Percentiles rank a stretch among this genome's conserved stretches.
phyloP scores from a whole-genome alignment of 805 yeast genomes.

The Citeromyces matritensis region DNA sequence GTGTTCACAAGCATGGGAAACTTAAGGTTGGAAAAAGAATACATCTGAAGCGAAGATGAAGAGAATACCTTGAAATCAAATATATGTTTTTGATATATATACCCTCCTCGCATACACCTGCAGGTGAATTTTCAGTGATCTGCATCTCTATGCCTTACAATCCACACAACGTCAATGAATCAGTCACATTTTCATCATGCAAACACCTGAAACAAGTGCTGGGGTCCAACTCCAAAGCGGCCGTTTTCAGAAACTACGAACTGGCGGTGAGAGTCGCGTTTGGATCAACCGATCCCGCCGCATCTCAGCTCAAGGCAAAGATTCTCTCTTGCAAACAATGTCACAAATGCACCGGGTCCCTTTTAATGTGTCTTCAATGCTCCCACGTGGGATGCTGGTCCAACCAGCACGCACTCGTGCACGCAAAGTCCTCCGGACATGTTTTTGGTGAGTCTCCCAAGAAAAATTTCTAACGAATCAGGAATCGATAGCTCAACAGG shows the following conservation, averaged over 20 bases:
- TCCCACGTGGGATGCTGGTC: constrained; percentile 62
- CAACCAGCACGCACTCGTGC: constrained; percentile 26
- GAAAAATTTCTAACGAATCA: constrained; percentile 2
- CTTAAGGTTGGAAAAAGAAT: too few species aligned
- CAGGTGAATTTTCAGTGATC: too few species aligned
- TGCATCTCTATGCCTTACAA: too few species aligned
- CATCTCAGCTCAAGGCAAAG: constrained; percentile 22
- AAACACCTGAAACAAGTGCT: constrained; percentile 31
- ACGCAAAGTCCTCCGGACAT: constrained; percentile 33
- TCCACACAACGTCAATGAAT: too few species aligned
- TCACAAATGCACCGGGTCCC: constrained; percentile 19
- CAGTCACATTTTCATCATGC: constrained; percentile 45
- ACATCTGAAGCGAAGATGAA: too few species aligned
- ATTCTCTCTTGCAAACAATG: constrained; percentile 40
- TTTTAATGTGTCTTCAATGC: constrained; percentile 62
- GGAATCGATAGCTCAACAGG: constrained; percentile 54
- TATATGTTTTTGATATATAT: too few species aligned
- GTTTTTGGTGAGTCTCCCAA: constrained; percentile 24
- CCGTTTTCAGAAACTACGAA: constrained; percentile 31
- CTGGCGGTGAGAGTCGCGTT: constrained; percentile 34
- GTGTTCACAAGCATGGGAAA: too few species aligned
- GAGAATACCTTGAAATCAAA: too few species aligned
- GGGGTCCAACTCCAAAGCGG: constrained; percentile 30
- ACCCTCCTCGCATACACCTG: too few species aligned
- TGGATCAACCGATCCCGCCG: constrained; percentile 20